Evolutionary conservation across 1,284 basidiomycete genomes (phyloP), one percentile per base, ranked within the genome.

Genomic region (Apiotrichum gracile): DNA sequence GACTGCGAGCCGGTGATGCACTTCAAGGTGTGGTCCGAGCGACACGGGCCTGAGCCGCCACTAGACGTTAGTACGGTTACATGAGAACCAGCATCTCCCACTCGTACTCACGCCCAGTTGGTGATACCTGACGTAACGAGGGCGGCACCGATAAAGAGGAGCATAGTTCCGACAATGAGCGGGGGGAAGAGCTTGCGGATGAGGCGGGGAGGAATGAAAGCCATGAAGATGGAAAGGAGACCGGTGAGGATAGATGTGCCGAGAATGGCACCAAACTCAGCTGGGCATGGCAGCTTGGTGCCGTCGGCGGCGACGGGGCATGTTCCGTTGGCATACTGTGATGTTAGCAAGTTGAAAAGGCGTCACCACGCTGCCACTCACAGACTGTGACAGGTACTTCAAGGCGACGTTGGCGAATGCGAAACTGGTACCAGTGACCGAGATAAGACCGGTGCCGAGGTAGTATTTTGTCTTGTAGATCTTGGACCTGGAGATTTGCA

Each of bases 131-230:
- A 45, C 35, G 52, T 58, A 45, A 68, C 58, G 7, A 68, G 53
- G 9, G 66, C 51, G 16, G 65, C 65, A 24, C 66, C 66, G 45
- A 68, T 68, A 47, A 66, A 65, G 26, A 55, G 51, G 26, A 68
- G 48, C 64, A 66, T 68, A 27, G 60, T 65, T 24, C 66, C 66
- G 22, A 61, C 65, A 44, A 68, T 55, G 19, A 68, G 53, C 6
- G 65, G 66, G 16, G 66, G 65, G 60, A 68, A 68, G 33, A 60
- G 49, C 55, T 65, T 66, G 27, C 60, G 51, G 51, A 68, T 65
- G 14, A 52, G 43, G 31, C 55, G 51, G 21, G 66, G 66, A 12
- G 66, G 66, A n/a, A 64, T 54, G 31, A 68, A 68, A 3, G 65
- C 51, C 21, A 68, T 50, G 16, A 42, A 56, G 45, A 68, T 65